Evolutionary conservation across 495 filamentous ascomycete genomes (phyloP).

Genomic region (Penicillium turbatum): DNA sequence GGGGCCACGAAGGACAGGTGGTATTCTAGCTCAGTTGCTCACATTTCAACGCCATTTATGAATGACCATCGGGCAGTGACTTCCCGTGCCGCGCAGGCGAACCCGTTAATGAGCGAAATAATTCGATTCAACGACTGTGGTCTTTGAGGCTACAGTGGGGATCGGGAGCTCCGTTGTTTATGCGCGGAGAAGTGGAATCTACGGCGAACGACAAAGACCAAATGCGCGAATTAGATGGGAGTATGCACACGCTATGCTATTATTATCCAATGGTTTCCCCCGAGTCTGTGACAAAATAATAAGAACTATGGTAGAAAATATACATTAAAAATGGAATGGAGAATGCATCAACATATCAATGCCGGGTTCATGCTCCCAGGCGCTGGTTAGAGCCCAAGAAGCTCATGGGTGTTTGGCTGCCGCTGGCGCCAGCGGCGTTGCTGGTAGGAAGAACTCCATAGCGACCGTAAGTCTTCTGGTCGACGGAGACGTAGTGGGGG

Average conservation of each 20-base stretch:
- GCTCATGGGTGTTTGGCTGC: constrained; percentile 47
- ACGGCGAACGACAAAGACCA: constrained; percentile 23
- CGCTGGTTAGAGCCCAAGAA: constrained; percentile 60
- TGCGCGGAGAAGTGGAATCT: constrained; percentile 22
- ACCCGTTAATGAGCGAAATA: constrained; percentile 8
- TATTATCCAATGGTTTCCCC: constrained; percentile 17
- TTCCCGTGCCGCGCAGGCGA: constrained; percentile 17
- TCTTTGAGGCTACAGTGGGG: constrained; percentile 11
- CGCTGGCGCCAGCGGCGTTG: constrained; percentile 34
- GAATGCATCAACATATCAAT: constrained; percentile 3
- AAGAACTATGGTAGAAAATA: constrained; percentile 28
- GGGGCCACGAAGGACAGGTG: constrained; percentile 13
- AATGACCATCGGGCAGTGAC: constrained; percentile 20
- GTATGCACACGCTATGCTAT: constrained; percentile 27
- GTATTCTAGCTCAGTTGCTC: constrained; percentile 19
- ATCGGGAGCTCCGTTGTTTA: constrained; percentile 22
- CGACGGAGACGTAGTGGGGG: constrained; percentile 85
- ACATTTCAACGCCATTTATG: constrained; percentile 43
- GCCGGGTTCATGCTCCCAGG: constrained; percentile 50
- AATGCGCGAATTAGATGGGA: constrained; percentile 20
- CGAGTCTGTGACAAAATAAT: constrained; percentile 9
- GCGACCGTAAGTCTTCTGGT: constrained; percentile 94
- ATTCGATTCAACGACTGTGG: constrained; percentile 5
- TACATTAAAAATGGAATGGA: constrained; percentile 29
- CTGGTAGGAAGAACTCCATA: constrained; percentile 79